phyloP scores from a whole-genome alignment of 345 rosid genomes.

The Populus euphratica region DNA sequence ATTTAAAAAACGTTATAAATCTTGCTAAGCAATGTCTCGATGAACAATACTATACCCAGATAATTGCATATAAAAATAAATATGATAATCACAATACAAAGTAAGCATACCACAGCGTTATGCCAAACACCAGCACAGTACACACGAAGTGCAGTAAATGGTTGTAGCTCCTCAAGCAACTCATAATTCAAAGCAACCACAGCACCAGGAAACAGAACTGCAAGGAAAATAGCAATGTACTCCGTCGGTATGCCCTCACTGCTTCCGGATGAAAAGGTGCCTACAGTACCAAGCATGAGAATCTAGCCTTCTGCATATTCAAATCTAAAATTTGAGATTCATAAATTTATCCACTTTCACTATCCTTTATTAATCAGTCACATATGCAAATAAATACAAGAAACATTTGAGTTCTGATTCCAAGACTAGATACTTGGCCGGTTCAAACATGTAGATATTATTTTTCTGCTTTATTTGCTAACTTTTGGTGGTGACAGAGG shows the following conservation, averaged over 20 bases:
- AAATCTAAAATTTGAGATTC: conserved; percentile 9
- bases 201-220: conserved; percentile 86
- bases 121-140: conserved; percentile 97
- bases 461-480: not conserved
- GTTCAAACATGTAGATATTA: not conserved
- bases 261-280: conserved; percentile 50
- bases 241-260: conserved; percentile 85
- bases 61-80: conserved; percentile 2
- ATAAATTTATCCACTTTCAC: not conserved
- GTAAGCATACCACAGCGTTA: conserved; percentile 67
- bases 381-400: not conserved
- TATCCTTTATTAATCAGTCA: not conserved
- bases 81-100: not conserved
- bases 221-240: conserved; percentile 76
- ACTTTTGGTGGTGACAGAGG: not conserved
- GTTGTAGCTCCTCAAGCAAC: conserved; percentile 50
- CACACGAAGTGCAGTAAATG: conserved; percentile 56
- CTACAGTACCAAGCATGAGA: conserved; percentile 32
- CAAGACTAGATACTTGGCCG: not conserved
- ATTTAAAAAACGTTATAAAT: not conserved
- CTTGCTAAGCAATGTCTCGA: not conserved
- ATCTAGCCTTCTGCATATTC: conserved; percentile 17
- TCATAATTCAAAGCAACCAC: conserved; percentile 75
- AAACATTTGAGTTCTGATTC: not conserved
- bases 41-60: not conserved